Evolutionary conservation across 1,284 basidiomycete genomes (phyloP).

Genomic region (Pseudozyma hubeiensis): DNA sequence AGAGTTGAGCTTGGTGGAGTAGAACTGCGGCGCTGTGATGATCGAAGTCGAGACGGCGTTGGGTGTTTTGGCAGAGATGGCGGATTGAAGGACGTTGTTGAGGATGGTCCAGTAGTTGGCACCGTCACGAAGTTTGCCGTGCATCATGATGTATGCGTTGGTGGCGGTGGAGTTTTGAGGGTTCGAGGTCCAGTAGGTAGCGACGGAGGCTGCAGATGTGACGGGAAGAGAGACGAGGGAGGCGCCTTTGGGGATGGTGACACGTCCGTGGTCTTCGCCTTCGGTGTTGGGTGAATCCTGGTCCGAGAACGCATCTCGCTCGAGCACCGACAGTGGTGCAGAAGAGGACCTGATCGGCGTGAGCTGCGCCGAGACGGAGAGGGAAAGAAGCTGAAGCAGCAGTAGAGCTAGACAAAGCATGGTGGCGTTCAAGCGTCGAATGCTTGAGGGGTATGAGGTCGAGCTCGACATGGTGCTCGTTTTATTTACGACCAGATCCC

Average conservation of each 20-base stretch:
- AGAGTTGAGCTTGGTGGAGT: slow-evolving; percentile 56
- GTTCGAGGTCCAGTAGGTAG: slow-evolving; percentile 53
- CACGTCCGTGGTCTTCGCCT: slow-evolving; percentile 46
- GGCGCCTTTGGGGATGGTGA: slow-evolving; percentile 47
- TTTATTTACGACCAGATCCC: background rate
- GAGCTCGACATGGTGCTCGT: background rate
- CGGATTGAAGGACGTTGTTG: slow-evolving; percentile 51
- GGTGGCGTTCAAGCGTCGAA: background rate
- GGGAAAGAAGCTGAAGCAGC: slow-evolving; percentile 10
- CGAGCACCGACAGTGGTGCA: background rate
- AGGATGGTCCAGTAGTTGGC: slow-evolving; percentile 59
- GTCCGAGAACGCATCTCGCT: slow-evolving; percentile 42
- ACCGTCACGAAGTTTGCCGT: slow-evolving; percentile 62
- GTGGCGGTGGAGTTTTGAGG: slow-evolving; percentile 45
- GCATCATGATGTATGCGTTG: slow-evolving; percentile 65
- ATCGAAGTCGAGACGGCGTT: slow-evolving; percentile 44
- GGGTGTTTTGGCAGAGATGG: slow-evolving; percentile 33
- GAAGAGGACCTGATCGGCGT: slow-evolving; percentile 1
- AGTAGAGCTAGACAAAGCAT: slow-evolving; percentile 20
- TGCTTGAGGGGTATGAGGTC: background rate
- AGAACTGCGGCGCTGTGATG: slow-evolving; percentile 63
- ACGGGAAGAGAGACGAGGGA: slow-evolving; percentile 50
- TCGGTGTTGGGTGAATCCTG: slow-evolving; percentile 37
- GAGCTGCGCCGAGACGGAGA: slow-evolving; percentile 2
- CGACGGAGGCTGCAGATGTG: slow-evolving; percentile 18